These are phyloP conservation scores for Grosmannia penicillata DNA, from an alignment of 2,329 filamentous ascomycete species.

Conservation along the genomic window DNA sequence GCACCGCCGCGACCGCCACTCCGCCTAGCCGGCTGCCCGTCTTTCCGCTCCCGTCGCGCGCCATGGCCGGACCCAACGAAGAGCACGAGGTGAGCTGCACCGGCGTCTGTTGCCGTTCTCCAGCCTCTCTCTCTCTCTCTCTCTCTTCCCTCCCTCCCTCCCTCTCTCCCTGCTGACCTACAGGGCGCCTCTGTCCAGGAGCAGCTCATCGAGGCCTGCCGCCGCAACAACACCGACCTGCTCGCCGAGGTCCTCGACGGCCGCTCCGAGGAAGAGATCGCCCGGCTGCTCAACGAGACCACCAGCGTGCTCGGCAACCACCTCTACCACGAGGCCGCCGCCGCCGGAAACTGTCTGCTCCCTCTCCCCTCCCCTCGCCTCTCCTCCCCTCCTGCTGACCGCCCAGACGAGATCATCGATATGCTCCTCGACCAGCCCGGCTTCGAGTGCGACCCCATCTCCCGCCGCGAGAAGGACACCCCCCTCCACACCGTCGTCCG, in stretches of 20 bases:
- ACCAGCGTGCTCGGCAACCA: constrained; percentile 78
- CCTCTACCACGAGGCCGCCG: constrained; percentile 78
- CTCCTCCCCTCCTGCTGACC: neutral
- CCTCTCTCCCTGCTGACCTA: neutral
- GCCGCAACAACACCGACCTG: constrained; percentile 80
- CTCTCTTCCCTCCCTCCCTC: neutral
- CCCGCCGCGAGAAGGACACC: constrained; percentile 58
- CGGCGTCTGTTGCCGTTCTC: neutral
- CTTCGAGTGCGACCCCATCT: constrained; percentile 71
- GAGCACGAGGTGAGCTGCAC: neutral
- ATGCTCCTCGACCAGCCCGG: constrained; percentile 68
- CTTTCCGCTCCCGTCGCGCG: neutral
- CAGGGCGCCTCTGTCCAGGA: constrained; percentile 78
- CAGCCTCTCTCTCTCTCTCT: no score
- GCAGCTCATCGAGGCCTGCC: constrained; percentile 81
- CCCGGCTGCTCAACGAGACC: constrained; percentile 70
- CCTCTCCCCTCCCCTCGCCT: neutral
- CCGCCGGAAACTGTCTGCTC: constrained; percentile 66
- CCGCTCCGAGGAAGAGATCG: constrained; percentile 49
- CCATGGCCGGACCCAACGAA: neutral
- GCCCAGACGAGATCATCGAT: constrained; percentile 66
- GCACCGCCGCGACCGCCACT: no score
- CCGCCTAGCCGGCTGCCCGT: neutral
- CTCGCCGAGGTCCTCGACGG: constrained; percentile 57
- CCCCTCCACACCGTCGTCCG: constrained; percentile 66